Conservation (phyloP, 306 rosid species). For the Oxytropis ochrocephala region DNA sequence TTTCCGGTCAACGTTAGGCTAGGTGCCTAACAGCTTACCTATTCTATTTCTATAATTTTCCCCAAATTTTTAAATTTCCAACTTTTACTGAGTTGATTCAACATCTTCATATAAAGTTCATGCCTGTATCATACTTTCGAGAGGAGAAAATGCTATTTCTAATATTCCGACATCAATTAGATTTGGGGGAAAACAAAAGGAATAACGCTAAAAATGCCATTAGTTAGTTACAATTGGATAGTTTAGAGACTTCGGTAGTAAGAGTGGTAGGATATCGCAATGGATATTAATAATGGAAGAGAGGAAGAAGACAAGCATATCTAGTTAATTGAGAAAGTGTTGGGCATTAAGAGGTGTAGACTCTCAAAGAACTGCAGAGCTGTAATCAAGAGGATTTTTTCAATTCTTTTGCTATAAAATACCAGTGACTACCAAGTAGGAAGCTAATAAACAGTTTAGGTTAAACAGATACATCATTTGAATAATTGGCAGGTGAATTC, state of each 20-base stretch:
- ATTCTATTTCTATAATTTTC: not conserved
- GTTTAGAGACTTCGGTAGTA: not conserved
- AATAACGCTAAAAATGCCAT: not conserved
- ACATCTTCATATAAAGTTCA: constrained; percentile 5
- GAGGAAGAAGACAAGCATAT: not conserved
- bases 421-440: not conserved
- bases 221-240: not conserved
- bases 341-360: not conserved
- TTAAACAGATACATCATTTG: not conserved
- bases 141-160: not conserved
- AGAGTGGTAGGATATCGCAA: not conserved
- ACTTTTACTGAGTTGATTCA: not conserved
- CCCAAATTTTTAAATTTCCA: not conserved
- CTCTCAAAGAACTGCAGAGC: not conserved
- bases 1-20: too few species aligned
- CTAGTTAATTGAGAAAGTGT: not conserved
- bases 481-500: constrained; percentile 7
- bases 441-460: not conserved
- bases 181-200: not conserved
- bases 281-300: not conserved
- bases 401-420: not conserved
- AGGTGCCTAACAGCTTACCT: too few species aligned
- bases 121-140: not conserved
- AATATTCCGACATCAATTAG: not conserved
- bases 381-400: not conserved